A percentile compares a stretch with the other conserved stretches of the same genome.
phyloP scores from a whole-genome alignment of 129 eudicot species.

The Flaveria sonorensis region DNA sequence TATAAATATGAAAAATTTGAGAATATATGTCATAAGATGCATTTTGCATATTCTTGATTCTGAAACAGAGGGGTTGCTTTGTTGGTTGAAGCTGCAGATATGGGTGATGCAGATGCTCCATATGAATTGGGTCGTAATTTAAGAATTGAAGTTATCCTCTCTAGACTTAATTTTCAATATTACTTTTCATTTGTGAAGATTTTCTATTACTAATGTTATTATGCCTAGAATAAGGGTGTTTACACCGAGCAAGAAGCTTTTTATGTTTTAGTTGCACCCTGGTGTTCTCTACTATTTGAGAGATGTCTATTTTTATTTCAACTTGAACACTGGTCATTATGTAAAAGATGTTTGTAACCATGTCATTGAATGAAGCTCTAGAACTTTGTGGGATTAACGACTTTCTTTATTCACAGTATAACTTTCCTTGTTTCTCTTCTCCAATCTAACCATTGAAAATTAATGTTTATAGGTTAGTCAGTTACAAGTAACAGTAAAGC shows the following conservation, averaged over 20 bases:
- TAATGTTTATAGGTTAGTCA: too few species aligned
- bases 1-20: slow-evolving; percentile 9
- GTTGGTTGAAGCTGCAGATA: slow-evolving; percentile 91
- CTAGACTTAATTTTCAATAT: neutral
- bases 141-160: slow-evolving; percentile 65
- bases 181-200: neutral
- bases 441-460: too few species aligned
- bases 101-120: slow-evolving; percentile 90
- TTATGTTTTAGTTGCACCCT: slow-evolving; percentile 77
- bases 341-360: too few species aligned
- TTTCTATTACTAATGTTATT: neutral
- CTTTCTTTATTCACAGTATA: too few species aligned
- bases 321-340: too few species aligned
- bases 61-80: slow-evolving; percentile 80
- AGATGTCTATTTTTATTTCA: slow-evolving; percentile 72
- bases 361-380: too few species aligned
- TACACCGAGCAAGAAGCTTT: slow-evolving; percentile 80
- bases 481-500: too few species aligned
- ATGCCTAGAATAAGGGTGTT: slow-evolving; percentile 63
- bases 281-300: slow-evolving; percentile 86
- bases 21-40: neutral
- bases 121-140: slow-evolving; percentile 77
- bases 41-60: slow-evolving; percentile 7
- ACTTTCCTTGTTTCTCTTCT: too few species aligned
- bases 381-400: too few species aligned